Base-by-base conservation (phyloP, 2,329 filamentous ascomycete genomes). In the Aspergillus oerlinghausenensis region DNA sequence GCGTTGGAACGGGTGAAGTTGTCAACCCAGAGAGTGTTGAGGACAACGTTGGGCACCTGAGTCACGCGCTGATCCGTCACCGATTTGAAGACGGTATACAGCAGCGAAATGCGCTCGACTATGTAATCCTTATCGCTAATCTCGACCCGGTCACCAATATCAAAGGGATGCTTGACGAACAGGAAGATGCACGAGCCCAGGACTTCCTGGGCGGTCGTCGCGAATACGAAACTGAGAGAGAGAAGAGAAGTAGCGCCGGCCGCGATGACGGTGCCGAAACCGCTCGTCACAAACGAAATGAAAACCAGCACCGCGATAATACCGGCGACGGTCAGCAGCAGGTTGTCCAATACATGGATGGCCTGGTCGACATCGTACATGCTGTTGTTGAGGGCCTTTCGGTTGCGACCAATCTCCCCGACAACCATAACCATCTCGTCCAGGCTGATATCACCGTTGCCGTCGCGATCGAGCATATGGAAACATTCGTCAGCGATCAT, bases 281-380 rank as follows among this genome's bases (percentile, higher is more conserved):
- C 90, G 68, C 85, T 88, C 70, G 93, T 91, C 75, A 97, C 88
- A 77, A 96, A 96, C 29, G 89, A 89, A 65, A 96, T 85, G 75
- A 96, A 95, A 65, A 96, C 87, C 70, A 96, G 89, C 68, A 97
- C 77, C 65, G 88, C 84, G 57, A 95, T 83, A 53, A 97, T 80
- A 52, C 92, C 80, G 40, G 96, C 90, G 45, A 97, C 84, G 54
- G 89, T 87, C 59, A 90, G 83, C 21, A 97, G 81, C 52, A 99
- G 84, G 62, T 88, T 88, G 76, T 99, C 93, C 43, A 99, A 86
- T 9, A 95, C 93, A 63, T 87, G 85, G 70, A 97, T 90, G 38
- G 94, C 94, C 74, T 97, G 91, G 65, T 94, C 90, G 63, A 99
- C 94, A 74, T 99, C 94, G 77, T 96, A 92, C 91, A 97, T 95